Evolutionary conservation across 2,329 filamentous ascomycete genomes (phyloP).

Genomic region (Arthrinium puccinioides): DNA sequence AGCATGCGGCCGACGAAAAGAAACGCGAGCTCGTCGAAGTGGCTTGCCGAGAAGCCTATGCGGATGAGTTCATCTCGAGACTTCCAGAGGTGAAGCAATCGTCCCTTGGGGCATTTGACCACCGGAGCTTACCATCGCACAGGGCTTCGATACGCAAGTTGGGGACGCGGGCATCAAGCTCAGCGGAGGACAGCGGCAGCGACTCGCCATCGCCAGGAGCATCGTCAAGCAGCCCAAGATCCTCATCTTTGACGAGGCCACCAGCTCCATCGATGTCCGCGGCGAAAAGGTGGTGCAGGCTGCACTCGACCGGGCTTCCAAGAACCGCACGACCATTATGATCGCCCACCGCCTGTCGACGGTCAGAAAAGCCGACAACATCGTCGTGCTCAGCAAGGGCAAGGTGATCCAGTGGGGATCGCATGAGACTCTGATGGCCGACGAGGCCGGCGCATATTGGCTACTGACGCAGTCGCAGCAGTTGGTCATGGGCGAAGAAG

Average conservation of each 20-base stretch:
- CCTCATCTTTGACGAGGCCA: constrained; percentile 61
- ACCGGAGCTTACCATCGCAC: constrained; percentile 80
- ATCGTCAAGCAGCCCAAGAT: constrained; percentile 59
- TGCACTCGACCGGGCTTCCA: constrained; percentile 38
- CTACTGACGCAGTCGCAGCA: constrained; percentile 60
- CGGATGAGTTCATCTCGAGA: constrained; percentile 48
- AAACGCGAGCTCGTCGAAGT: constrained; percentile 46
- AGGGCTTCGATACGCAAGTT: constrained; percentile 55
- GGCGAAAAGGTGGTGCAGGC: constrained; percentile 52
- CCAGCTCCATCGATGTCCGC: constrained; percentile 54
- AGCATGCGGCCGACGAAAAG: constrained; percentile 50
- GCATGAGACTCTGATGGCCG: constrained; percentile 70
- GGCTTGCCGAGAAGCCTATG: constrained; percentile 50
- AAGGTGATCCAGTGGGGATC: constrained; percentile 84
- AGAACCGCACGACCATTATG: constrained; percentile 44
- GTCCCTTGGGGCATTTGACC: constrained; percentile 73
- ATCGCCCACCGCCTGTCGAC: constrained; percentile 70
- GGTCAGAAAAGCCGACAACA: constrained; percentile 89
- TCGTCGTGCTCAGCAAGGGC: constrained; percentile 82
- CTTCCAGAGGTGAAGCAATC: constrained; percentile 39
- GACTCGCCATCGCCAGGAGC: constrained; percentile 58
- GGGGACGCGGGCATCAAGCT: constrained; percentile 32
- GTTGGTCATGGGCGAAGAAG: not conserved
- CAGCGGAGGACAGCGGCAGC: constrained; percentile 61
- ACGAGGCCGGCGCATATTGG: constrained; percentile 64